Conservation (phyloP, 1,139 yeast species). For the Magnusiomyces magnusii region DNA sequence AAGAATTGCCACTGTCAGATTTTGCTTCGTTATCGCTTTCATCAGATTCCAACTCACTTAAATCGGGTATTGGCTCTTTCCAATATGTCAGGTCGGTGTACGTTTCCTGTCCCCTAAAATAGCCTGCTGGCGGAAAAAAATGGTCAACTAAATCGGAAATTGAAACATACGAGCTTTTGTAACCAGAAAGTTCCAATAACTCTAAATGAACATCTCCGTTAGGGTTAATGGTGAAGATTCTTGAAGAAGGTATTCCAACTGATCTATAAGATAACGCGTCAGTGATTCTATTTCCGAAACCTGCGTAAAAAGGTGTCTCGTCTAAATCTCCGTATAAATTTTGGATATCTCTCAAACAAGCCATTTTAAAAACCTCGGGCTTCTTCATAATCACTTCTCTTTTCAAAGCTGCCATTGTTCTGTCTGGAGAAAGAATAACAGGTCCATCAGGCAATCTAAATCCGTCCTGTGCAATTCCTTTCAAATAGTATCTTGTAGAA, state of each 20-base stretch:
- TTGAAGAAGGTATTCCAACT: constrained; percentile 89
- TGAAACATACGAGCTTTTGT: constrained; percentile 75
- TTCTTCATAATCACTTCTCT: constrained; percentile 90
- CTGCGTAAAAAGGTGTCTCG: constrained; percentile 85
- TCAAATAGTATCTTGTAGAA: constrained; percentile 74
- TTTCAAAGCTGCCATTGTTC: constrained; percentile 91
- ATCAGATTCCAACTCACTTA: constrained; percentile 47
- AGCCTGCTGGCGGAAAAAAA: constrained; percentile 72
- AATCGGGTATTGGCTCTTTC: constrained; percentile 70
- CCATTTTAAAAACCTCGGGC: constrained; percentile 98
- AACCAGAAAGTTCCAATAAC: constrained; percentile 87
- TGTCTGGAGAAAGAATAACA: constrained; percentile 89
- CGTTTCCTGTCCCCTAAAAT: constrained; percentile 38
- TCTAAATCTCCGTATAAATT: constrained; percentile 41
- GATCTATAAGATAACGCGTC: constrained; percentile 94
- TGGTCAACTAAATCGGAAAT: constrained; percentile 96
- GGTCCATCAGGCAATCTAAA: constrained; percentile 80
- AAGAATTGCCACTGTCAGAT: constrained; percentile 16
- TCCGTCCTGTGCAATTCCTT: constrained; percentile 71
- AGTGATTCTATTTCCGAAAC: constrained; percentile 94
- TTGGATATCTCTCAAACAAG: constrained; percentile 83
- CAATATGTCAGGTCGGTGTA: constrained; percentile 87
- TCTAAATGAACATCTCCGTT: constrained; percentile 98
- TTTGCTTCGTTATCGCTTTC: constrained; percentile 16
- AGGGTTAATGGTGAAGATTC: constrained; percentile 93